Percentiles rank a stretch among this genome's conserved stretches.
Conservation (phyloP, 495 filamentous ascomycete species). For the Venustampulla echinocandica region DNA sequence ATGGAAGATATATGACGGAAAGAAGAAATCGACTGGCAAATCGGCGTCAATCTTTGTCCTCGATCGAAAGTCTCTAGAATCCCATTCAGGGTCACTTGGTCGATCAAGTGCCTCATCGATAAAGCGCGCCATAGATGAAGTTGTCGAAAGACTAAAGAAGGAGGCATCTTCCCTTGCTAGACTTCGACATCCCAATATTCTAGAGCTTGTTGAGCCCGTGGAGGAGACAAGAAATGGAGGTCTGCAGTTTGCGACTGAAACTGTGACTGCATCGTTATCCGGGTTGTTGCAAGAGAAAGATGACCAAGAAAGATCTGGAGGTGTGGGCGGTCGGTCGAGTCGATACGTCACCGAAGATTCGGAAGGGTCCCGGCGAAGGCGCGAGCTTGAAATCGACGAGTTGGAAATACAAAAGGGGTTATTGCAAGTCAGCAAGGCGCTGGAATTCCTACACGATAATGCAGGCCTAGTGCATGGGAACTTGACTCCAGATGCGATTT, state of each 20-base stretch:
- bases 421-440: constrained; percentile 82
- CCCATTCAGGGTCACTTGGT: constrained; percentile 39
- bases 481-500: constrained; percentile 88
- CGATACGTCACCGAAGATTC: constrained; percentile 77
- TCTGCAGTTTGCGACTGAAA: constrained; percentile 91
- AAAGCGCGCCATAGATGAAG: constrained; percentile 77
- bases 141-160: constrained; percentile 80
- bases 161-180: constrained; percentile 81
- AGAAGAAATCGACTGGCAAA: constrained; percentile 87
- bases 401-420: constrained; percentile 95
- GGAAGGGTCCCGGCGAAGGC: constrained; percentile 60
- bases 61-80: constrained; percentile 75
- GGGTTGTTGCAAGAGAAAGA: constrained; percentile 81
- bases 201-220: constrained; percentile 90
- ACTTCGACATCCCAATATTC: constrained; percentile 79
- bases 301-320: constrained; percentile 65
- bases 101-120: constrained; percentile 56
- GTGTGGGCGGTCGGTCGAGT: constrained; percentile 58
- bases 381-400: constrained; percentile 93
- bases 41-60: constrained; percentile 90
- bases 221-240: constrained; percentile 88
- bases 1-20: constrained; percentile 96
- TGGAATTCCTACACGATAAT: constrained; percentile 96
- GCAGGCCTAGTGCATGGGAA: constrained; percentile 91
- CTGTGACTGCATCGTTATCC: constrained; percentile 78